phyloP scores from a whole-genome alignment of 164 flowering plant genomes.

The Taxillus chinensis region DNA sequence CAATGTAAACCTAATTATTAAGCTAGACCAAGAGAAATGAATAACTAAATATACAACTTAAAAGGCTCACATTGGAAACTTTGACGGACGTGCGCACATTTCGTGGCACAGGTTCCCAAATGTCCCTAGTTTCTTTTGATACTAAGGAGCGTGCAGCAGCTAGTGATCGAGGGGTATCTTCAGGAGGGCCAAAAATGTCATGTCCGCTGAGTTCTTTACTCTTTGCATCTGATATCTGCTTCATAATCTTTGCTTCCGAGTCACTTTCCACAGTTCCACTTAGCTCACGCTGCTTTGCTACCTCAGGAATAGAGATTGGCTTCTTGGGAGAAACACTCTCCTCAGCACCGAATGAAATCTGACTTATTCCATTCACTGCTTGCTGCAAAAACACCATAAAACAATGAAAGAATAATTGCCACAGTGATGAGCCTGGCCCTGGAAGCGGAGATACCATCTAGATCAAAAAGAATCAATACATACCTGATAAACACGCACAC shows the following conservation, averaged over 20 bases:
- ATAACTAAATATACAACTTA: no score
- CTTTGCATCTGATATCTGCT: conserved; percentile 53
- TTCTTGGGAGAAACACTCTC: conserved; percentile 45
- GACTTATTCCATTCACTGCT: conserved; percentile 50
- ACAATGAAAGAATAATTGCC: neutral
- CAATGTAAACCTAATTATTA: no score
- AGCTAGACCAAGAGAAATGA: no score
- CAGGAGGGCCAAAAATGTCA: conserved; percentile 85
- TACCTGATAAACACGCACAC: conserved; percentile 42
- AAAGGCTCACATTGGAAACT: conserved; percentile 43
- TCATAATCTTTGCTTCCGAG: conserved; percentile 8
- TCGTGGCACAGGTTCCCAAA: conserved; percentile 51
- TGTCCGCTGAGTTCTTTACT: conserved; percentile 86
- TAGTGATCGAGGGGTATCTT: conserved; percentile 57
- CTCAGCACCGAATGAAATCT: conserved; percentile 45
- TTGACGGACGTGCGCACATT: conserved; percentile 46
- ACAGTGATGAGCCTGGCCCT: neutral
- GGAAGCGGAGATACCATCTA: neutral
- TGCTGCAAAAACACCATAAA: conserved; percentile 26
- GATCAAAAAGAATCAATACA: neutral
- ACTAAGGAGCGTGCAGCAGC: conserved; percentile 41
- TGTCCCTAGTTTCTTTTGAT: conserved; percentile 44
- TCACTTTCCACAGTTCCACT: conserved; percentile 21
- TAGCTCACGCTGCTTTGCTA: conserved; percentile 42
- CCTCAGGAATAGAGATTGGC: conserved; percentile 41